phyloP scores from a whole-genome alignment of 345 rosid species.

The Trapa incisa region DNA sequence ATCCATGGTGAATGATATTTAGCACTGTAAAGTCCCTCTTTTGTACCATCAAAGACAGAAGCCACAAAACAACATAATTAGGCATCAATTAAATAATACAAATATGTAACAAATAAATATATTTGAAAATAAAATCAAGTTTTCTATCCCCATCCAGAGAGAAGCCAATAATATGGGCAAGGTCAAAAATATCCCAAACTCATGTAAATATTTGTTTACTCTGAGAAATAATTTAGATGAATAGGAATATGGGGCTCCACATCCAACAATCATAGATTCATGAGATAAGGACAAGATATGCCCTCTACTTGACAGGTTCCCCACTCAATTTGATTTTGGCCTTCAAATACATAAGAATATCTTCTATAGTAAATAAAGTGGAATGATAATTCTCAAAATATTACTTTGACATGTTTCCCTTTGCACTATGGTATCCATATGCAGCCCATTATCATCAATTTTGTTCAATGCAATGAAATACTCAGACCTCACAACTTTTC shows the following conservation, averaged over 20 bases:
- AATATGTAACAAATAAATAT: no score
- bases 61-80: background rate
- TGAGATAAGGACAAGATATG: background rate
- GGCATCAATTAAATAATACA: background rate
- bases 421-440: background rate
- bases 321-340: background rate
- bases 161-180: background rate
- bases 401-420: background rate
- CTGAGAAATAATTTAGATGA: background rate
- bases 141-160: background rate
- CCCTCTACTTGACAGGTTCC: background rate
- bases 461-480: background rate
- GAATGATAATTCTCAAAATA: background rate
- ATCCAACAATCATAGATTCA: background rate
- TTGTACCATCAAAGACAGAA: background rate
- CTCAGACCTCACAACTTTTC: background rate
- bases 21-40: background rate
- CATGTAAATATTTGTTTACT: background rate
- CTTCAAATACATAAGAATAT: background rate
- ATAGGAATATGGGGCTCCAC: background rate
- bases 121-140: background rate
- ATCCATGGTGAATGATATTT: slow-evolving; percentile 28
- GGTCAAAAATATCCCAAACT: background rate
- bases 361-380: background rate
- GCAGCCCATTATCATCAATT: background rate